Base-by-base conservation (phyloP, 495 filamentous ascomycete genomes). In the Xylaria venustula region DNA sequence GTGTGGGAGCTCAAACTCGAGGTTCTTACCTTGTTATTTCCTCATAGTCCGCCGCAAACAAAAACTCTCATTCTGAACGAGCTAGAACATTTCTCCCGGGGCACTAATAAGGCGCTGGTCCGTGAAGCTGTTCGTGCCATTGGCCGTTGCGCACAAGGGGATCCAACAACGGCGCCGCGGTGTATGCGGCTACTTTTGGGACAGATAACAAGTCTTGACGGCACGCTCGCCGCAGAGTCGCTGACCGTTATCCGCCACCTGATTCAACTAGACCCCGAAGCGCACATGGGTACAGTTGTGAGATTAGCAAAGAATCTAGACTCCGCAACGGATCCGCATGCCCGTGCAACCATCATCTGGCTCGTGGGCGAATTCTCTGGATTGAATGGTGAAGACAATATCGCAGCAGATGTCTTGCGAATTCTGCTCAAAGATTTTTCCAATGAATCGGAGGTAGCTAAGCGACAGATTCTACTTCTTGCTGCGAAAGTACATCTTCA, bases 401-500 rank as follows among this genome's bases (percentile, higher is more conserved):
- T 98, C 58, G 94, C 95, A 0, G 85, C 93, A 0, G 94, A 98
- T 68, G 93, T 97, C 19, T 80, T 98, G 2, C 85, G 95, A n/a
- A 88, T 98, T 14, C 78, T 98, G 11, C 85, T 90, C 9, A 93
- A 92, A 68, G 85, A 85, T 12, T 98, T 97, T 65, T 79, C 86
- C 2, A 85, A 89, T 58, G 94, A 98, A 72, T 85, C 85, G 0
- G 93, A 97, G 65, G 74, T 85, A 17, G 92, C 90, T 23, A 97
- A 96, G 70, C 81, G 90, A 44, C 94, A 98, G 70, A 94, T 97
- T 67, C 85, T 98, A 4, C 80, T 97, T 3, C 80, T 98, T 3
- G 94, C 90, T 14, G 93, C 95, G 11, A 97, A 97, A 63, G 92
- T 97, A 6, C 97, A 98, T 69, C 82, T 97, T 3, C 90, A 96